Base-by-base conservation (phyloP, 225 moss, liverwort and hornwort species). In the Pseudoscleropodium purum region DNA sequence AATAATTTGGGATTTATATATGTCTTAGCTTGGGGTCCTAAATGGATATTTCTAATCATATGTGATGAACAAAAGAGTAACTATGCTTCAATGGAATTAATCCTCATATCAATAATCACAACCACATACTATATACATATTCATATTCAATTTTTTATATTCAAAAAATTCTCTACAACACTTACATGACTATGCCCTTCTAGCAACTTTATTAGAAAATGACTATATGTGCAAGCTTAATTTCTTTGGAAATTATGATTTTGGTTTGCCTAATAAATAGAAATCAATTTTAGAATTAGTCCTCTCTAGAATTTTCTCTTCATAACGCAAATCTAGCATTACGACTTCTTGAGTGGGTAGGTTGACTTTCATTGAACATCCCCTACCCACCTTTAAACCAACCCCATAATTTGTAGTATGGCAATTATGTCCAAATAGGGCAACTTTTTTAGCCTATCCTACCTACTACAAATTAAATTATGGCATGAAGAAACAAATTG, bases 361-460 rank as follows among this genome's bases (percentile, higher is more conserved):
- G 0, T 17, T 75, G 18, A 3, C 13, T 33, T 7, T 52, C 14
- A 34, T 8, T 14, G 21, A 34, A 5, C 23, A 77, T 52, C 5
- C 23, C 1, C 0, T 45, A 0, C 0, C 29, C 3, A 21, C 34
- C 13, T 29, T 13, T 30, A 34, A 51, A 51, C 5, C 13, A 51
- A 1, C 13, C 13, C 5, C 1, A 1, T 33, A 21, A 2, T 76
- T 51, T 34, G 21, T 8, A 77, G 7, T 16, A 34, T 51, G 1
- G 14, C 0, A 23, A 1, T 34, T 13, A 20, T 75, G 4, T 1
- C 11, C 31, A 45, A 74, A 10, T 45, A 30, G 74, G 11, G 11
- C 3, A 0, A 47, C 30, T 17, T 45, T 18, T 18, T 4, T 18
- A 25, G 17, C 10, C 25, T 5, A 5, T 9, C 1, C 72, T 41